Evolutionary conservation across 1,284 basidiomycete genomes (phyloP).

Genomic region (Apiotrichum mycotoxinovorans): DNA sequence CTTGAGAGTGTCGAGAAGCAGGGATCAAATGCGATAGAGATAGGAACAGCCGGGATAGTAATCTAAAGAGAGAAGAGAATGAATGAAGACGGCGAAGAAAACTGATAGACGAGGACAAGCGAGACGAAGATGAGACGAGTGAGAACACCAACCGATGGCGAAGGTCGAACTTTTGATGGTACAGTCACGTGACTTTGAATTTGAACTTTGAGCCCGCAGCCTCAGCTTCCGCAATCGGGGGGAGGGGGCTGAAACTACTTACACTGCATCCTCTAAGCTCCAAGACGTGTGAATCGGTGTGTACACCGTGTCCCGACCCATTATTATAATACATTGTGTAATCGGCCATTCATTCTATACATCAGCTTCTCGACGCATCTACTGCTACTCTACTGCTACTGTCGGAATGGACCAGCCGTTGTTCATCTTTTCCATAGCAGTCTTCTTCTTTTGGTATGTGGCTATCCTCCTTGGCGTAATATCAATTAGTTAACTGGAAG

Average conservation of each 20-base stretch:
- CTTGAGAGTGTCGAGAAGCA: neutral
- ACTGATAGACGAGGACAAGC: neutral
- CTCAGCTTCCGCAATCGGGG: too few species aligned
- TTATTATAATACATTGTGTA: too few species aligned
- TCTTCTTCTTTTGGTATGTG: slow-evolving; percentile 35
- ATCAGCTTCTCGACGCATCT: neutral
- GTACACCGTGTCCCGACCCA: too few species aligned
- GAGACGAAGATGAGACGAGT: neutral
- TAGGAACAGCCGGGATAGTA: neutral
- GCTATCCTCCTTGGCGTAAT: neutral
- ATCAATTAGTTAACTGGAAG: neutral
- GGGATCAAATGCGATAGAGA: neutral
- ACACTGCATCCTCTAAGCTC: too few species aligned
- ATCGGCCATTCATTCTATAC: too few species aligned
- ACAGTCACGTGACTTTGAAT: slow-evolving; percentile 1
- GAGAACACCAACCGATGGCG: neutral
- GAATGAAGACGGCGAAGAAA: neutral
- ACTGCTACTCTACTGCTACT: neutral
- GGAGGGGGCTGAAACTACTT: too few species aligned
- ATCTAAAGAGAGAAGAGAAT: neutral
- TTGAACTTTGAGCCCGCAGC: neutral
- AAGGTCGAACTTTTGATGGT: neutral
- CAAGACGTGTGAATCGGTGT: too few species aligned
- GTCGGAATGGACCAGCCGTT: slow-evolving; percentile 40
- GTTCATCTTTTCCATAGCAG: slow-evolving; percentile 35